A percentile compares a stretch with the other conserved stretches of the same genome.
Evolutionary conservation across 164 flowering plant species (phyloP).

Genomic region (Tetracentron sinense): DNA sequence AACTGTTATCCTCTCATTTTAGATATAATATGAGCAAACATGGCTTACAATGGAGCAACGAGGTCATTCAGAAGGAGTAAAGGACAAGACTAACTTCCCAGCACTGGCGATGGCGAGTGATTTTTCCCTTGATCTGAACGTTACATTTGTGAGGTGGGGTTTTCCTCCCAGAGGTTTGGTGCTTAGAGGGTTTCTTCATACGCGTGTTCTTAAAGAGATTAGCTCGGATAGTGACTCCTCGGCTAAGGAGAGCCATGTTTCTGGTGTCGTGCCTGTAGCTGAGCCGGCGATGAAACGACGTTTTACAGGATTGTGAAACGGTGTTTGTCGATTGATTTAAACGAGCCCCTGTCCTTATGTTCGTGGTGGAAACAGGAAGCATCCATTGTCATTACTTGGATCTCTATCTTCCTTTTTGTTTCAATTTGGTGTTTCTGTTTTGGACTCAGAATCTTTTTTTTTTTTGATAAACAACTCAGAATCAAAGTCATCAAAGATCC

Average conservation of each 20-base stretch:
- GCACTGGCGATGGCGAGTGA: slow-evolving; percentile 24
- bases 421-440: too few species aligned
- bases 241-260: not conserved
- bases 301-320: slow-evolving; percentile 35
- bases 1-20: too few species aligned
- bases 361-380: too few species aligned
- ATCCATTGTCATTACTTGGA: too few species aligned
- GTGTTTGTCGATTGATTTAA: too few species aligned
- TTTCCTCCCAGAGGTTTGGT: slow-evolving; percentile 11
- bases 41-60: slow-evolving; percentile 83
- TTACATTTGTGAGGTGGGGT: slow-evolving; percentile 11
- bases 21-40: too few species aligned
- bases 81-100: slow-evolving; percentile 79
- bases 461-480: too few species aligned
- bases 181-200: slow-evolving; percentile 15
- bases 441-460: too few species aligned
- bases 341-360: too few species aligned
- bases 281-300: slow-evolving; percentile 17
- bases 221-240: not conserved
- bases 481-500: too few species aligned
- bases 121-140: slow-evolving; percentile 17
- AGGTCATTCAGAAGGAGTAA: slow-evolving; percentile 63
- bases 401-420: too few species aligned
- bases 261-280: not conserved
- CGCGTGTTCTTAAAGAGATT: slow-evolving; percentile 6